phyloP scores from a whole-genome alignment of 176 grass and related monocot species.

The Oryza brachyantha region DNA sequence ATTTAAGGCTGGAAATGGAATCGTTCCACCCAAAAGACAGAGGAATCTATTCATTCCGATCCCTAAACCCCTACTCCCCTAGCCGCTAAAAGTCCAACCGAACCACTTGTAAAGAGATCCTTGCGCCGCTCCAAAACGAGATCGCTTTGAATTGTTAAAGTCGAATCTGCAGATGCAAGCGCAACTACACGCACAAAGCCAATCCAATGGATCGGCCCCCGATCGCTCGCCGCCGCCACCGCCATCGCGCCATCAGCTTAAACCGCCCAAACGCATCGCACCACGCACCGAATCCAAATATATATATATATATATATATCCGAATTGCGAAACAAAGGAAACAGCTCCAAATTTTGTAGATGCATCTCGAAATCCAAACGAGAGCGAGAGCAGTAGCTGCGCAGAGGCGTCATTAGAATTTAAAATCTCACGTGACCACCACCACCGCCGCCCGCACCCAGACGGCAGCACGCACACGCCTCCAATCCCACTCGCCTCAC shows the following conservation, averaged over 20 bases:
- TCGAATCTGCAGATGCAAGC: not conserved
- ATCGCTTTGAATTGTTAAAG: not conserved
- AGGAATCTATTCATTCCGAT: constrained; percentile 14
- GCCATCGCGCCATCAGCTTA: not conserved
- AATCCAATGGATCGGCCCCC: not conserved
- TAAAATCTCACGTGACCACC: not conserved
- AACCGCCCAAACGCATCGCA: not conserved
- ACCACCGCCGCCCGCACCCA: not conserved
- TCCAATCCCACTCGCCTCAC: constrained; percentile 36
- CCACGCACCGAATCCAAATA: not conserved
- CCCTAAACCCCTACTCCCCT: constrained; percentile 6
- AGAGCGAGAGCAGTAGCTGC: not conserved
- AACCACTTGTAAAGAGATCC: not conserved
- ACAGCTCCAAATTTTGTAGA: not conserved
- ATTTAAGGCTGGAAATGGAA: not conserved
- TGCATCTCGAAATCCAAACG: not conserved
- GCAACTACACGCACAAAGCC: not conserved
- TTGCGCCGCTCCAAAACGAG: not conserved
- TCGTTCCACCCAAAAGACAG: not conserved
- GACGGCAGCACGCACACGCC: not conserved
- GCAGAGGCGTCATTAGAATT: not conserved
- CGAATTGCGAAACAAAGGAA: not conserved
- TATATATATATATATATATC: too few relatives aligned
- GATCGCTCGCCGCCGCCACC: not conserved
- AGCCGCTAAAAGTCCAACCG: not conserved